Evolutionary conservation across 768 basidiomycete species (phyloP).

Genomic region (Lactarius psammicola): DNA sequence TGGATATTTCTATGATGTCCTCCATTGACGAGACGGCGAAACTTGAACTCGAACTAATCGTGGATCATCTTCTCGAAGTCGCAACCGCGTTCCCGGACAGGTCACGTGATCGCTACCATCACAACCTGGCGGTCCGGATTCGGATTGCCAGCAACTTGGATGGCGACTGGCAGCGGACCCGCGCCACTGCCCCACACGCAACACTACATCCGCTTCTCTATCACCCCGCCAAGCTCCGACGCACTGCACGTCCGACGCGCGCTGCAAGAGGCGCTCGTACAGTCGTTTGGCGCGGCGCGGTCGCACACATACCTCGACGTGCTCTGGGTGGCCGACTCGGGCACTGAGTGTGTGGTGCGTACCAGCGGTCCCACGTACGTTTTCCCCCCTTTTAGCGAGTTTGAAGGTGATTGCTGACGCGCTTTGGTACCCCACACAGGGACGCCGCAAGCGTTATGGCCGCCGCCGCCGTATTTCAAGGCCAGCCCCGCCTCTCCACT

Average conservation of each 20-base stretch:
- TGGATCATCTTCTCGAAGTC: neutral
- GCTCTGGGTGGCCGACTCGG: conserved; percentile 49
- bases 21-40: neutral
- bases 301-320: conserved; percentile 58
- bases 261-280: conserved; percentile 53
- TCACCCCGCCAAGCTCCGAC: conserved; percentile 43
- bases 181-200: conserved; percentile 28
- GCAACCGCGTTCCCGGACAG: neutral
- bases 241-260: conserved; percentile 50
- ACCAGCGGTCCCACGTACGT: conserved; percentile 39
- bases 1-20: conserved; percentile 15
- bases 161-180: neutral
- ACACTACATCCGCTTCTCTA: conserved; percentile 49
- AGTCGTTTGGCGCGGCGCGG: conserved; percentile 54
- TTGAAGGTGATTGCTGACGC: neutral
- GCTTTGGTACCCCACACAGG: conserved; percentile 27
- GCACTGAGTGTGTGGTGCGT: conserved; percentile 44
- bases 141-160: neutral
- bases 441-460: conserved; percentile 36
- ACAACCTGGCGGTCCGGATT: too few relatives aligned
- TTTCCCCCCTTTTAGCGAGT: neutral
- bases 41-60: neutral
- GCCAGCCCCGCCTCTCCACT: conserved; percentile 31
- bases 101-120: neutral
- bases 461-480: conserved; percentile 32